These are phyloP conservation scores for Aquanectria penicillioides DNA, from an alignment of 2,329 filamentous ascomycete genomes.

Conservation along the genomic window DNA sequence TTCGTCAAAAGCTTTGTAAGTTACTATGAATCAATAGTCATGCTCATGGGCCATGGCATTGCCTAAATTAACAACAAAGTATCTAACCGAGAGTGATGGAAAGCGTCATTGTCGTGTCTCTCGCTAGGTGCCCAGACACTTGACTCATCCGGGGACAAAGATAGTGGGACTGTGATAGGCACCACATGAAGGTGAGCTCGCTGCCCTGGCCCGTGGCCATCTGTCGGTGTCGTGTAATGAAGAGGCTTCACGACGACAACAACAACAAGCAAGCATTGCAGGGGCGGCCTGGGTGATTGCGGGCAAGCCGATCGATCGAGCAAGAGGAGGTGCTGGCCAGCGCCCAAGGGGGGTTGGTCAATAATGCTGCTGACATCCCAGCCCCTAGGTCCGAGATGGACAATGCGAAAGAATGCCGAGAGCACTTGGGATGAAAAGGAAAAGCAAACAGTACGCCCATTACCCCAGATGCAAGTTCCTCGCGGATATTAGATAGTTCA, in stretches of 20 bases:
- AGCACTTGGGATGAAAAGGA: no score
- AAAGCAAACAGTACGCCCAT: background rate
- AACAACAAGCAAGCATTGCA: background rate
- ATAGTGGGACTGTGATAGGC: no score
- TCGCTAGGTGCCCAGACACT: background rate
- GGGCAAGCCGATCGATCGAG: conserved; percentile 16
- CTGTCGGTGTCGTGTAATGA: background rate
- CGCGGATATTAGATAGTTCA: background rate
- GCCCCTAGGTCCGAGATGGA: conserved; percentile 4
- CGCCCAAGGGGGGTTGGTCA: no score
- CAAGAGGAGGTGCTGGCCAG: conserved; percentile 5
- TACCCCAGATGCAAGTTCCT: background rate
- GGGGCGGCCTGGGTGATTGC: conserved; percentile 4
- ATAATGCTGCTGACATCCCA: conserved; percentile 18
- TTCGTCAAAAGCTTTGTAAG: no score
- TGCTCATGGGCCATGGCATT: no score
- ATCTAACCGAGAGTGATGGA: no score
- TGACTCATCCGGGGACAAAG: conserved; percentile 2
- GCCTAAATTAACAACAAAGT: no score
- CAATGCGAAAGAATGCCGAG: conserved; percentile 3
- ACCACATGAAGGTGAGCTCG: no score
- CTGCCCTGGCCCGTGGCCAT: background rate
- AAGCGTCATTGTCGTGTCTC: no score
- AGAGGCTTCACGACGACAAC: background rate
- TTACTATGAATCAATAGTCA: no score